These are phyloP conservation scores for Vitis labrusca DNA, from an alignment of 164 flowering plant species.

Conservation along the genomic window DNA sequence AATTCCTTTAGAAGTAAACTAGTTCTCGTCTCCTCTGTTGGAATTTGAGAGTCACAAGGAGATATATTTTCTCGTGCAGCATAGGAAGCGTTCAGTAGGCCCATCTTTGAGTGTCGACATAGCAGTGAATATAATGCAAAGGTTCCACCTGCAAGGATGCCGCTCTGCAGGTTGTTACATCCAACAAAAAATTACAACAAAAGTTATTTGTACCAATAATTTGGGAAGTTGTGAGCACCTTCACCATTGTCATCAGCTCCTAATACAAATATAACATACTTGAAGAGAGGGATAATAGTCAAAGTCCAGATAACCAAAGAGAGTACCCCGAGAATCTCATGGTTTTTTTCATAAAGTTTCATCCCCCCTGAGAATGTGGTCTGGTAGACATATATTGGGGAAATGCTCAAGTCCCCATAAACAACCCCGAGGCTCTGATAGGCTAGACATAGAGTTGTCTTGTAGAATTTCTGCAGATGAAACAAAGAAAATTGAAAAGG, in stretches of 20 bases:
- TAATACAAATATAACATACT: conserved; percentile 31
- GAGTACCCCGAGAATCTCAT: conserved; percentile 40
- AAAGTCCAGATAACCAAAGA: conserved; percentile 46
- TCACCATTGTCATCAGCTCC: conserved; percentile 42
- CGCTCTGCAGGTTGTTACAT: no score
- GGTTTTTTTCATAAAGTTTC: conserved; percentile 23
- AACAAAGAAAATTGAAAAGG: no score
- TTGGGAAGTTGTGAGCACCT: conserved; percentile 16
- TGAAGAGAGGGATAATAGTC: conserved; percentile 30
- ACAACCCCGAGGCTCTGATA: conserved; percentile 45
- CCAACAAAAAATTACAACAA: no score
- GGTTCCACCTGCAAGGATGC: conserved; percentile 44
- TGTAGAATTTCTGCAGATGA: conserved; percentile 11
- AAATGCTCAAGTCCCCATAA: conserved; percentile 43
- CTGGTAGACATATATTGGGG: conserved; percentile 38
- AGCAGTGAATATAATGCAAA: conserved; percentile 58
- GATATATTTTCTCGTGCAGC: conserved; percentile 27
- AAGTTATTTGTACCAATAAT: no score
- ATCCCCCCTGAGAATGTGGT: conserved; percentile 31
- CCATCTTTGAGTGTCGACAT: conserved; percentile 55
- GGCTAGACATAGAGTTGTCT: conserved; percentile 16
- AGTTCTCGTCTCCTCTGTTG: conserved; percentile 30
- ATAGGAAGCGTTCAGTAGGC: conserved; percentile 33
- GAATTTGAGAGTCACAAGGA: conserved; percentile 8
- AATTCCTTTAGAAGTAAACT: conserved; percentile 36